Evolutionary conservation across 305 asterid genomes (phyloP).

Genomic region (Fraxinus dipetala): DNA sequence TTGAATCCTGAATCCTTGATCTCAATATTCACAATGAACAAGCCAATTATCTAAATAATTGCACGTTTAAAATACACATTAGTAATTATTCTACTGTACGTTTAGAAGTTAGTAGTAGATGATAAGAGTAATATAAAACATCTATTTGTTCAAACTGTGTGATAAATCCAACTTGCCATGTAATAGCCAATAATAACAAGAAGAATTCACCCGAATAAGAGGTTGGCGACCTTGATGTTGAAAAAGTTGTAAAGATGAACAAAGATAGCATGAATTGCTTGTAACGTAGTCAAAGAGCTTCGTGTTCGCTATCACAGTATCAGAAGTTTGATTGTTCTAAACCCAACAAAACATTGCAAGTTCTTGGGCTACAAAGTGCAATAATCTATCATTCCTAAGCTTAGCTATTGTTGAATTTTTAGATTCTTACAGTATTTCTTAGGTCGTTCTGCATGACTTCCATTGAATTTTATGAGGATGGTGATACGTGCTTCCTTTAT

Average conservation of each 20-base stretch:
- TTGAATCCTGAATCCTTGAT: neutral
- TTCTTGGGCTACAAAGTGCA: neutral
- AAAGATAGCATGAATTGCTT: conserved; percentile 14
- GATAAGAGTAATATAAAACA: too few relatives aligned
- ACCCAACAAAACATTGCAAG: neutral
- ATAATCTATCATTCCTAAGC: neutral
- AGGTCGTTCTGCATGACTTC: neutral
- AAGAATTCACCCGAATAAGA: neutral
- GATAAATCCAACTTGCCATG: neutral
- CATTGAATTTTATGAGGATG: neutral
- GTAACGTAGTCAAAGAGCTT: neutral
- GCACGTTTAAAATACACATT: too few relatives aligned
- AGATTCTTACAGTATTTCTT: neutral
- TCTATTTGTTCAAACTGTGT: too few relatives aligned
- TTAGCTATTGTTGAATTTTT: neutral
- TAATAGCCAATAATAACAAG: conserved; percentile 11
- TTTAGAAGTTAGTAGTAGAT: neutral
- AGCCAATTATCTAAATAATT: neutral
- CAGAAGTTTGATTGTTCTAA: neutral
- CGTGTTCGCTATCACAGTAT: neutral
- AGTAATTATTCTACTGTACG: neutral
- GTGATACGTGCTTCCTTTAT: neutral
- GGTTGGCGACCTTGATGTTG: conserved; percentile 1
- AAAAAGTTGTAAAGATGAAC: neutral
- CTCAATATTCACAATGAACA: neutral